Evolutionary conservation across 495 filamentous ascomycete genomes (phyloP).

Genomic region (Zalerion maritima): DNA sequence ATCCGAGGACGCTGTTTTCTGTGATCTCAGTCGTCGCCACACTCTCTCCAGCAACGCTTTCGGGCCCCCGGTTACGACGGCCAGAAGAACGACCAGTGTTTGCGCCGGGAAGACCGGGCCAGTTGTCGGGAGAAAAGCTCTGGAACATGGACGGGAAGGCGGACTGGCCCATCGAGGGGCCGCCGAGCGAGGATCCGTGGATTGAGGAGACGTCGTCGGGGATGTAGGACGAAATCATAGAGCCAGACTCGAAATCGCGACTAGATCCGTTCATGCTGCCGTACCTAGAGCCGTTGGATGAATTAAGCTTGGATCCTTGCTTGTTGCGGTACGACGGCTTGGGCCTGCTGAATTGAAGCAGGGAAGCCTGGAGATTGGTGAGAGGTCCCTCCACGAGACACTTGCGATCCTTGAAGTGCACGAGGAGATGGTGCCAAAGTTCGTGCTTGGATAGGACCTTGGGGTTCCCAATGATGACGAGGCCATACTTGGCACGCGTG

Average conservation of each 20-base stretch:
- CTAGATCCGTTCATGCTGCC: conserved; percentile 33
- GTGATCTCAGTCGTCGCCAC: conserved; percentile 78
- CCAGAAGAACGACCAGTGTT: conserved; percentile 33
- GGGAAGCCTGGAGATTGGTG: conserved; percentile 83
- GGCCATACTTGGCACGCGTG: conserved; percentile 88
- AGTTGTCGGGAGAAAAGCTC: conserved; percentile 70
- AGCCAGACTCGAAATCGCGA: conserved; percentile 75
- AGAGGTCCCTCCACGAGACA: conserved; percentile 96
- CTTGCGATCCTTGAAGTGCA: conserved; percentile 95
- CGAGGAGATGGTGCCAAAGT: conserved; percentile 88
- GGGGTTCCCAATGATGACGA: conserved; percentile 94
- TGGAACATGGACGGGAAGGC: conserved; percentile 94
- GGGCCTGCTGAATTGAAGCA: conserved; percentile 88
- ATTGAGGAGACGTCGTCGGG: conserved; percentile 95
- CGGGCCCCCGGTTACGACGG: conserved; percentile 48
- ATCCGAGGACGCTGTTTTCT: conserved; percentile 62
- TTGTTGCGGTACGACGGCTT: conserved; percentile 86
- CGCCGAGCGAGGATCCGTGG: conserved; percentile 80
- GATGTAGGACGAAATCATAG: conserved; percentile 79
- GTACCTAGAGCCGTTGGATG: conserved; percentile 29
- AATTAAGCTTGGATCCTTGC: conserved; percentile 38
- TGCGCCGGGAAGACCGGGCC: conserved; percentile 65
- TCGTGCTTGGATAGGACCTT: conserved; percentile 98
- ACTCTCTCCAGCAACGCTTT: conserved; percentile 79
- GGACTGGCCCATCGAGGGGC: conserved; percentile 56